A percentile compares a stretch with the other conserved stretches of the same genome.
Conservation (phyloP, 2,329 filamentous ascomycete species). For the Phyllosticta citriasiana region DNA sequence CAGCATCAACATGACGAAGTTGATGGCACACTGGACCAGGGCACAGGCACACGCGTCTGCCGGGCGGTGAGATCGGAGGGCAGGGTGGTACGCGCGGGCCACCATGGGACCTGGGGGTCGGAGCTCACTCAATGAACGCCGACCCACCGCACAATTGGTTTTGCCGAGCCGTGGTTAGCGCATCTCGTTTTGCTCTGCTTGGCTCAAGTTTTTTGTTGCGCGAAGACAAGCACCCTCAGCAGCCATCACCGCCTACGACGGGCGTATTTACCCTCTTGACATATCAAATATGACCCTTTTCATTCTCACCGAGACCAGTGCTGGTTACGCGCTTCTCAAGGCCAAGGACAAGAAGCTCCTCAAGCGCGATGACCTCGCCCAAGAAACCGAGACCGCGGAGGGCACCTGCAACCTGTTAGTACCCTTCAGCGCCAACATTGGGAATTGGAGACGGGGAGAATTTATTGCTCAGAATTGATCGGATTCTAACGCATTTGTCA, state of each 20-base stretch:
- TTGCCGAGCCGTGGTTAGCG: not conserved
- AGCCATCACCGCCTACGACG: constrained; percentile 6
- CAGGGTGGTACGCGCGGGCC: too few species aligned
- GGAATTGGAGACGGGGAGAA: not conserved
- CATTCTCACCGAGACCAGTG: constrained; percentile 87
- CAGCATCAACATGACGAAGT: not conserved
- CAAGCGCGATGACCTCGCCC: constrained; percentile 70
- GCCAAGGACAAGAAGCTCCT: constrained; percentile 97
- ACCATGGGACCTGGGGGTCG: too few species aligned
- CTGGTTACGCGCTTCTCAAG: constrained; percentile 97
- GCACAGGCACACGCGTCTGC: not conserved
- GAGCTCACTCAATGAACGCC: too few species aligned
- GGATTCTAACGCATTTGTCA: not conserved
- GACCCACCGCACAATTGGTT: too few species aligned
- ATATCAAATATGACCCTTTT: constrained; percentile 67
- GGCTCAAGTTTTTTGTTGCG: not conserved
- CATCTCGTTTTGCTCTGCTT: not conserved
- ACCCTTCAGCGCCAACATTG: not conserved
- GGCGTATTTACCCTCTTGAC: constrained; percentile 3
- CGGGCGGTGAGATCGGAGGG: not conserved
- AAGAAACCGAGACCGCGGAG: constrained; percentile 69
- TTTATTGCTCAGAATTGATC: not conserved
- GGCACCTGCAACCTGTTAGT: constrained; percentile 78
- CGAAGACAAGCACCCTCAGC: constrained; percentile 3
- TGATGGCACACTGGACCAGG: not conserved